Percentiles rank a stretch among this genome's conserved stretches.
Conservation (phyloP, 345 rosid species). For the Sisymbrium altissimum region DNA sequence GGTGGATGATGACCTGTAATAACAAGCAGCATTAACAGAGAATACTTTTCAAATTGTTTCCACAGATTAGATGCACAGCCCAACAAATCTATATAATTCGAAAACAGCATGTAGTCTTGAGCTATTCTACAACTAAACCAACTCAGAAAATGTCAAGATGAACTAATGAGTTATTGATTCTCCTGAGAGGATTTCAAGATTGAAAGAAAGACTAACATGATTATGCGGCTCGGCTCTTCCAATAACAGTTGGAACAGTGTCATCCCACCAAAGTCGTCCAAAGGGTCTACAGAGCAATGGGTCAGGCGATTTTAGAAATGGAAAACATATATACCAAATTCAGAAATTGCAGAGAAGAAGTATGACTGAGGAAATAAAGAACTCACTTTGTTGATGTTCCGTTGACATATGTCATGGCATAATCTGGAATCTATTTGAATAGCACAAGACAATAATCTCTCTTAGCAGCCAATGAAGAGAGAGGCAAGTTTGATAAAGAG, state of each 20-base stretch:
- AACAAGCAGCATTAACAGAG: not conserved
- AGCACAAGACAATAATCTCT: not conserved
- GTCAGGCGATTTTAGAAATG: not conserved
- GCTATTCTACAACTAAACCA: not conserved
- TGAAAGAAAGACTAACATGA: slow-evolving; percentile 39
- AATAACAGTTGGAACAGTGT: slow-evolving; percentile 76
- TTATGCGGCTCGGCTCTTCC: slow-evolving; percentile 77
- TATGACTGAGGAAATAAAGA: not conserved
- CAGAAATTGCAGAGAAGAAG: not conserved
- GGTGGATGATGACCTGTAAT: slow-evolving; percentile 58
- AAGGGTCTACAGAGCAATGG: slow-evolving; percentile 47
- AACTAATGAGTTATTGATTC: not conserved
- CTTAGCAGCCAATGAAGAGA: not conserved
- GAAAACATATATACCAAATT: not conserved
- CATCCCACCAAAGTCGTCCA: slow-evolving; percentile 90
- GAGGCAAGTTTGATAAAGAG: not conserved
- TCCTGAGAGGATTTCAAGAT: not conserved
- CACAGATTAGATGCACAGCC: no score
- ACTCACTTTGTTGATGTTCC: slow-evolving; percentile 44
- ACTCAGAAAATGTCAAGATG: not conserved
- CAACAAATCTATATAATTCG: no score
- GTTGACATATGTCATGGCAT: slow-evolving; percentile 20
- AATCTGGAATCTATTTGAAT: slow-evolving; percentile 31
- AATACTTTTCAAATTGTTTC: no score
- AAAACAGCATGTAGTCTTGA: not conserved